Conservation (phyloP, 202 grass and related monocot genomes). For the Brachypodium distachyon region DNA sequence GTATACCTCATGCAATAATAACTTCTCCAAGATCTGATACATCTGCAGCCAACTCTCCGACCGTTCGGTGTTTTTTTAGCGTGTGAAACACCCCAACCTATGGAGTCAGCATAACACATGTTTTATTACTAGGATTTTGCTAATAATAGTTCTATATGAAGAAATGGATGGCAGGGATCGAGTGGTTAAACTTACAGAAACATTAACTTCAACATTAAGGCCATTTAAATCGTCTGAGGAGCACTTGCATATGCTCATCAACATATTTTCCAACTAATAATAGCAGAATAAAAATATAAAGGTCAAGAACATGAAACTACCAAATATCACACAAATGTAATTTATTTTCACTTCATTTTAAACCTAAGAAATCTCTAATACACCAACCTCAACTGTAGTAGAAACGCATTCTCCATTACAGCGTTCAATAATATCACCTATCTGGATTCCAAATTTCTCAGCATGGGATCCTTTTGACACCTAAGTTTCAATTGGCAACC, state of each 20-base stretch:
- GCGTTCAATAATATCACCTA: constrained; percentile 4
- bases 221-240: not conserved
- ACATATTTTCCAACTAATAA: constrained; percentile 6
- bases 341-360: not conserved
- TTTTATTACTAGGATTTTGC: not conserved
- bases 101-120: not conserved
- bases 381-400: not conserved
- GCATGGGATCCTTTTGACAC: not conserved
- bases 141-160: not conserved
- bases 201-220: not conserved
- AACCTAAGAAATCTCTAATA: not conserved
- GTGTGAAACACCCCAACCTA: not conserved
- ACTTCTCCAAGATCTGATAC: not conserved
- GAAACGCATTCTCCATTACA: not conserved
- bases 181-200: not conserved
- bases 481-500: not conserved
- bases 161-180: not conserved
- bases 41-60: not conserved
- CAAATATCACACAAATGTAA: not conserved
- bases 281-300: not conserved
- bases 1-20: not conserved
- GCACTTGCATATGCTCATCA: not conserved
- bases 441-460: constrained; percentile 3
- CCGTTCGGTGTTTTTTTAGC: not conserved
- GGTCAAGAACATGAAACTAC: not conserved